Conservation (phyloP, 352 stramenopile genomes). For the Phytophthora aleatoria region DNA sequence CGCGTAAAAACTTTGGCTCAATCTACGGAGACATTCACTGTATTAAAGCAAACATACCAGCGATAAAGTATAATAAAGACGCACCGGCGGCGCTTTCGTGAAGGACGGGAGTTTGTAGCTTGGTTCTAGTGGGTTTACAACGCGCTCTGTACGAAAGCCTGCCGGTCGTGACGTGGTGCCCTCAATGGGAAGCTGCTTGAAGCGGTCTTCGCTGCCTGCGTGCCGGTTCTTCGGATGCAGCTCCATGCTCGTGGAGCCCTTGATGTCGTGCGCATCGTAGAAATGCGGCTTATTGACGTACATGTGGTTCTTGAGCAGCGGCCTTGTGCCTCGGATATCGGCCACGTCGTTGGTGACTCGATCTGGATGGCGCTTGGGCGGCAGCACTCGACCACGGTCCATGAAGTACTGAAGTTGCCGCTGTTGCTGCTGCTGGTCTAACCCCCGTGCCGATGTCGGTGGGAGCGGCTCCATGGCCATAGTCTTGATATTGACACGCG, state of each 20-base stretch:
- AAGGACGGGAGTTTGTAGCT: conserved; percentile 68
- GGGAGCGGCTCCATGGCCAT: conserved; percentile 28
- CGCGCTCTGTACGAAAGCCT: conserved; percentile 67
- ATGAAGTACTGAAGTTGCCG: conserved; percentile 53
- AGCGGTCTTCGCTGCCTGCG: conserved; percentile 60
- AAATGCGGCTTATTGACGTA: conserved; percentile 74
- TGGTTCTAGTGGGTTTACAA: conserved; percentile 67
- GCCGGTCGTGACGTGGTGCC: conserved; percentile 49
- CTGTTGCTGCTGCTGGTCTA: conserved; percentile 42
- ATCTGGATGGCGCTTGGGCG: conserved; percentile 34
- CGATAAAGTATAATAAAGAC: conserved; percentile 4
- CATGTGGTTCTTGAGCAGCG: conserved; percentile 64
- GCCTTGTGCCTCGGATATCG: conserved; percentile 58
- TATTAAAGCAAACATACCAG: background rate
- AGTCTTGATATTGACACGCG: background rate
- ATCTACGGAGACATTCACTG: conserved; percentile 26
- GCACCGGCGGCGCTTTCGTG: conserved; percentile 41
- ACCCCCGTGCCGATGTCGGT: conserved; percentile 12
- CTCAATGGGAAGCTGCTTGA: conserved; percentile 75
- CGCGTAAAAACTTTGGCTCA: conserved; percentile 66
- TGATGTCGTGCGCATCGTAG: conserved; percentile 64
- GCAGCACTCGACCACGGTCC: conserved; percentile 35
- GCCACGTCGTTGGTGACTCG: conserved; percentile 70
- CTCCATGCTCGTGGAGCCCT: conserved; percentile 61
- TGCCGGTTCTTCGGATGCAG: conserved; percentile 58